These are phyloP conservation scores for Tolypocladium guangdongense DNA, from an alignment of 2,329 filamentous ascomycete genomes.

Conservation along the genomic window DNA sequence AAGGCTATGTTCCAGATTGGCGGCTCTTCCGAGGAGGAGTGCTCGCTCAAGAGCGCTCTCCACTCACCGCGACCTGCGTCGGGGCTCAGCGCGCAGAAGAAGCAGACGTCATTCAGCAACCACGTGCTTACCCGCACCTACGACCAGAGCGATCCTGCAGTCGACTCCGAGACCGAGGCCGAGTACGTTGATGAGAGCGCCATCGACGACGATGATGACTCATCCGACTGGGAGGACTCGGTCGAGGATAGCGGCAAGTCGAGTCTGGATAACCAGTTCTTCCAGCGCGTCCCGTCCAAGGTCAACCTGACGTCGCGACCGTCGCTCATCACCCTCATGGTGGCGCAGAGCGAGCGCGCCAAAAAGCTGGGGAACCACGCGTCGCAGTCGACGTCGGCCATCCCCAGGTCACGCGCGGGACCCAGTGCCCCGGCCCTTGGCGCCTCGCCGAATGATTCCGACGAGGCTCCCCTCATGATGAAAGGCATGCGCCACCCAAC, in stretches of 20 bases:
- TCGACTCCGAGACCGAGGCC: constrained; percentile 30
- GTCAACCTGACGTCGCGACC: constrained; percentile 74
- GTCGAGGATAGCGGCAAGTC: constrained; percentile 74
- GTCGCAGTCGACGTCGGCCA: constrained; percentile 55
- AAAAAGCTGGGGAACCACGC: constrained; percentile 58
- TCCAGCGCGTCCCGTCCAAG: constrained; percentile 84
- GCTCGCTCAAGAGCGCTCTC: constrained; percentile 53
- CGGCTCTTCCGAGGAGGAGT: constrained; percentile 63
- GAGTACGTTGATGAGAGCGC: constrained; percentile 74
- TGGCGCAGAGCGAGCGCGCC: constrained; percentile 66
- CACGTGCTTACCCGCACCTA: constrained; percentile 60
- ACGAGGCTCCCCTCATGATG: constrained; percentile 53
- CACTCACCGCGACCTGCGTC: constrained; percentile 32
- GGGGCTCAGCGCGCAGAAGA: constrained; percentile 33
- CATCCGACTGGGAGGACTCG: constrained; percentile 52
- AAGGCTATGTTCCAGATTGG: constrained; percentile 41
- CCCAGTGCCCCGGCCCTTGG: constrained; percentile 32
- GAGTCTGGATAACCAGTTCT: constrained; percentile 72
- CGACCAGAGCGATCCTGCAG: constrained; percentile 29
- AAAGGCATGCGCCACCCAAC: constrained; percentile 42
- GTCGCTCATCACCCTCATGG: constrained; percentile 81
- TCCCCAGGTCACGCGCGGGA: constrained; percentile 49
- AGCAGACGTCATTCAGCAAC: constrained; percentile 73
- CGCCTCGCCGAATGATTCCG: constrained; percentile 45
- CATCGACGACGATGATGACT: constrained; percentile 62